Conservation (phyloP, 1,284 basidiomycete genomes). For the Pseudozyma sp. region DNA sequence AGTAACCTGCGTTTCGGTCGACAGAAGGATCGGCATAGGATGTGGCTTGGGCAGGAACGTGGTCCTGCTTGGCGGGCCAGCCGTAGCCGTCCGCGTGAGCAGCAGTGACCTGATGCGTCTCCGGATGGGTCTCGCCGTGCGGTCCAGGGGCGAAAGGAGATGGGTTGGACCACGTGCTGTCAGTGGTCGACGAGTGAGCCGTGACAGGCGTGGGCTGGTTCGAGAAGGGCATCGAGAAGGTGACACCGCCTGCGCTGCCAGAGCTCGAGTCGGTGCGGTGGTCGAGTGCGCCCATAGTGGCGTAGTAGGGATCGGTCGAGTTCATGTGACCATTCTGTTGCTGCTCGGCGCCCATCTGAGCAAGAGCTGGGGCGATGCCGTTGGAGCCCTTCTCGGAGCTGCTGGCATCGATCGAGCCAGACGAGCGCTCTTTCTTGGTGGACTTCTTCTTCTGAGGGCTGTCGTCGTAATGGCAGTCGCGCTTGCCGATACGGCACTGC, state of each 20-base stretch:
- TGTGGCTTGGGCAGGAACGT: slow-evolving; percentile 71
- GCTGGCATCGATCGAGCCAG: slow-evolving; percentile 37
- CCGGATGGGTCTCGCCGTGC: slow-evolving; percentile 39
- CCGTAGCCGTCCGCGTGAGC: slow-evolving; percentile 42
- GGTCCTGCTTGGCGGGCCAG: slow-evolving; percentile 65
- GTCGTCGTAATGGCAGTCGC: slow-evolving; percentile 63
- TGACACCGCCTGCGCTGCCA: slow-evolving; percentile 37
- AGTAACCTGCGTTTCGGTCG: slow-evolving; percentile 40
- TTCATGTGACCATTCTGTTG: slow-evolving; percentile 16
- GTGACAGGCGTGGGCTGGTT: slow-evolving; percentile 29
- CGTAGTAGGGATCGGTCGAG: slow-evolving; percentile 42
- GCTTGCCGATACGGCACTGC: slow-evolving; percentile 62
- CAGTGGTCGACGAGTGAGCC: slow-evolving; percentile 31
- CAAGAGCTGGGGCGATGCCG: slow-evolving; percentile 21
- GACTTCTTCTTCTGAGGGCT: slow-evolving; percentile 56
- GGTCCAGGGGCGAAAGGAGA: slow-evolving; percentile 45
- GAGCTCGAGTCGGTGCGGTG: slow-evolving; percentile 38
- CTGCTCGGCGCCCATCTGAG: slow-evolving; percentile 23
- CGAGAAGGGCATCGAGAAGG: slow-evolving; percentile 50
- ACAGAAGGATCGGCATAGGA: slow-evolving; percentile 29
- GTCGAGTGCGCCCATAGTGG: slow-evolving; percentile 26
- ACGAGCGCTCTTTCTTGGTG: slow-evolving; percentile 41
- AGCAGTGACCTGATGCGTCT: slow-evolving; percentile 23
- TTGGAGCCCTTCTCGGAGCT: slow-evolving; percentile 48
- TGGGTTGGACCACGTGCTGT: slow-evolving; percentile 48